Percentiles rank a stretch among this genome's conserved stretches.
Evolutionary conservation across 2,329 filamentous ascomycete species (phyloP).

Genomic region (Colletotrichum neosansevieriae): DNA sequence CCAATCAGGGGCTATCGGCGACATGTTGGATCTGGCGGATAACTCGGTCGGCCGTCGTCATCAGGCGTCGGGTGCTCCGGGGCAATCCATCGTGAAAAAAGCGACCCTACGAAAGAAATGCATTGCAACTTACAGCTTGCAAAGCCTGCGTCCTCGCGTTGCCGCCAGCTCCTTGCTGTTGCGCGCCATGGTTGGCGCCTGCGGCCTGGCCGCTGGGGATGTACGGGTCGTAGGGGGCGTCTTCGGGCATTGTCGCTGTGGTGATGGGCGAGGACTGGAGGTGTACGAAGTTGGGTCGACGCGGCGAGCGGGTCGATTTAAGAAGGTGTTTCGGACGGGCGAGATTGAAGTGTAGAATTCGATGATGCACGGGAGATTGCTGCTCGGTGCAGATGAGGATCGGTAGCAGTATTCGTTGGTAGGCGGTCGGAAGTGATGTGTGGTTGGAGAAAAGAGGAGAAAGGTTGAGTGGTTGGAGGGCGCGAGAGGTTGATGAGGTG

Average conservation of each 20-base stretch:
- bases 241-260: conserved; percentile 62
- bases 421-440: conserved; percentile 8
- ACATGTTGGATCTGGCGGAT: conserved; percentile 25
- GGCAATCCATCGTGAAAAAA: conserved; percentile 22
- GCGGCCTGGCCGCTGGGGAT: conserved; percentile 77
- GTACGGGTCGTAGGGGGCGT: conserved; percentile 87
- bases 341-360: conserved; percentile 20
- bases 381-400: conserved; percentile 21
- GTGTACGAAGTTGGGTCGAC: conserved; percentile 8
- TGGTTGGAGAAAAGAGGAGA: conserved; percentile 38
- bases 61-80: conserved; percentile 30
- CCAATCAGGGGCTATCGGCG: conserved; percentile 29
- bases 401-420: conserved; percentile 1
- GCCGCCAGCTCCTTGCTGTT: conserved; percentile 57
- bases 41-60: conserved; percentile 35
- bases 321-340: conserved; percentile 9
- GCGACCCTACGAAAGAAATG: conserved; percentile 19
- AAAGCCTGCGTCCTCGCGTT: conserved; percentile 73
- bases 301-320: conserved; percentile 14
- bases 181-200: conserved; percentile 47
- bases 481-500: conserved; percentile 35
- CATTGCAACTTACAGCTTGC: conserved; percentile 79
- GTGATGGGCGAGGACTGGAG: conserved; percentile 22
- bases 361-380: conserved; percentile 15
- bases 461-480: conserved; percentile 36